Evolutionary conservation across 352 stramenopile species (phyloP), one percentile per base, ranked within the genome.

Genomic region (Peronospora destructor): DNA sequence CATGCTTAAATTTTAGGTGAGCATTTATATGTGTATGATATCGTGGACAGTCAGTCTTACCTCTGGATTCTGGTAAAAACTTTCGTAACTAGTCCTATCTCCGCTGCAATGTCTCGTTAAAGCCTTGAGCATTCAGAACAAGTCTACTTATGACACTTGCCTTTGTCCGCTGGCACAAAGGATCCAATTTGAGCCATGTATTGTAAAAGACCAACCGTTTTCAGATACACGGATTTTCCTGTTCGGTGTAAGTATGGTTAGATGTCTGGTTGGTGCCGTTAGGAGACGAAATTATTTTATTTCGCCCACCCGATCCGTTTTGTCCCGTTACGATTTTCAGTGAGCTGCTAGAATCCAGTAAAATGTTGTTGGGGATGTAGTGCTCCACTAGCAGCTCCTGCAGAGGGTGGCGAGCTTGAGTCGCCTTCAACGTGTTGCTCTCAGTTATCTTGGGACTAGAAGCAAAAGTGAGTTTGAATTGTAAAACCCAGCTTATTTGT

Each of bases 141-240:
- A 25, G 11, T 13, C 9, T 37, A n/a, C 16, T 14, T 13, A 29
- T 13, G 21, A 7, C 8, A 17, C 13, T 2, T 53, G 87, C 83
- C 80, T 81, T 79, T 57, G 43, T 84, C 56, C 5, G 79, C 81
- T 12, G 84, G 77, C 33, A 92, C 72, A 45, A 90, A 94, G 12
- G 65, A 85, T 13, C 84, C 84, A 23, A 94, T 84, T 55, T 94
- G 84, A 29, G 77, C 54, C 76, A 94, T 86, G 51, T 89, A 88
- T 46, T 92, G 81, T 8, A 94, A 41, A 6, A 94, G 53, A 0
- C 84, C 84, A 7, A 92, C 68, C 76, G 85, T 89, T 51, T 90
- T 92, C 49, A 94, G 49, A 55, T 85, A 90, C 12, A 91, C 76
- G 6, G 84, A 94, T 68, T 94, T 94, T 9, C 84, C 84, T 94